phyloP scores from a whole-genome alignment of 2,329 filamentous ascomycete genomes.

The Ceratocystis alfenasii region DNA sequence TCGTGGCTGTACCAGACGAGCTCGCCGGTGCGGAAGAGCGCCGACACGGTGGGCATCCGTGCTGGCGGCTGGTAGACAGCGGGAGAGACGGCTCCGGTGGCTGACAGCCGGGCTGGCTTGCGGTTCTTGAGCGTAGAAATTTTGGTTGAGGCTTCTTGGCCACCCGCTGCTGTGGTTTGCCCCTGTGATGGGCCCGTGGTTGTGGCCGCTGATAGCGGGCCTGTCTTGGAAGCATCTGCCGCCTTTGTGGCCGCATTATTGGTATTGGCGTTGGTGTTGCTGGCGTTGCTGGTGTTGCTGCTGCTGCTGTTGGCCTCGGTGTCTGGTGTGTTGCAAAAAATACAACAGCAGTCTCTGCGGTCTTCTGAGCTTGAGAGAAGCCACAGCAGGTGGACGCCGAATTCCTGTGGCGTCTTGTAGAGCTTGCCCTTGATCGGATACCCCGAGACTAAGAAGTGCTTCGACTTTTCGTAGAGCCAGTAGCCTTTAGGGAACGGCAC shows the following conservation, averaged over 20 bases:
- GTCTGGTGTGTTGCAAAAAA: conserved; percentile 34
- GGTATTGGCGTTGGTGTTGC: conserved; percentile 25
- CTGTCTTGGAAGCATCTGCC: background rate
- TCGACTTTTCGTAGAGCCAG: conserved; percentile 38
- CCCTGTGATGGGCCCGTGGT: background rate
- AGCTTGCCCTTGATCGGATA: conserved; percentile 39
- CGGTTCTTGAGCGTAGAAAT: conserved; percentile 21
- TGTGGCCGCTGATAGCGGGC: conserved; percentile 20
- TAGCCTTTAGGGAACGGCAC: conserved; percentile 36
- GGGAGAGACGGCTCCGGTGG: conserved; percentile 3
- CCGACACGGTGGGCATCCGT: conserved; percentile 23
- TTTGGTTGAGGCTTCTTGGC: conserved; percentile 13
- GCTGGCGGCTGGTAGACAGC: conserved; percentile 15
- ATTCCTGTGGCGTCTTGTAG: conserved; percentile 43
- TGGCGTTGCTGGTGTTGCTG: background rate
- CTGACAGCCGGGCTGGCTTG: conserved; percentile 5
- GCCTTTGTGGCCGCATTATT: conserved; percentile 1
- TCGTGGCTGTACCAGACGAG: conserved; percentile 40
- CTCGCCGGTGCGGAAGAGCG: conserved; percentile 39
- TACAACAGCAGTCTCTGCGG: conserved; percentile 40
- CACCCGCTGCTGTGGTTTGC: conserved; percentile 16
- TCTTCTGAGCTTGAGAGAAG: conserved; percentile 38
- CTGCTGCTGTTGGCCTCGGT: conserved; percentile 28
- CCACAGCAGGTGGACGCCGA: conserved; percentile 42
- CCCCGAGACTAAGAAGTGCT: conserved; percentile 40